Evolutionary conservation across 2,329 filamentous ascomycete species (phyloP).

Genomic region (Clarireedia monteithiana): DNA sequence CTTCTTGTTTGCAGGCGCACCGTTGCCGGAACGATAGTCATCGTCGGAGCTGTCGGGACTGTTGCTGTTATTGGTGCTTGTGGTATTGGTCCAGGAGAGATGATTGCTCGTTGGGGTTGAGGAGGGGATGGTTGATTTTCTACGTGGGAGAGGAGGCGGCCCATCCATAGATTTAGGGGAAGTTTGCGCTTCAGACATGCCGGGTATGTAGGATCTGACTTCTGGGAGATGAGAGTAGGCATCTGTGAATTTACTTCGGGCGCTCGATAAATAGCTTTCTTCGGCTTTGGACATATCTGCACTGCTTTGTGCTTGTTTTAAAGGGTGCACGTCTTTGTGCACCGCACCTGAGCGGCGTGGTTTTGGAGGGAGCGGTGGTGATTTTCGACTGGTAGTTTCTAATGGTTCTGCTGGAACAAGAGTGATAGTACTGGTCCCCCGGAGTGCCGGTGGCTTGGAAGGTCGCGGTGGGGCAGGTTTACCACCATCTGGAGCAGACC

Average conservation of each 20-base stretch:
- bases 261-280: slow-evolving; percentile 21
- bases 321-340: slow-evolving; percentile 15
- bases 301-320: slow-evolving; percentile 23
- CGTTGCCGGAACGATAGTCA: slow-evolving; percentile 17
- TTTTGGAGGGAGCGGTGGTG: slow-evolving; percentile 29
- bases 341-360: slow-evolving; percentile 17
- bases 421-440: slow-evolving; percentile 31
- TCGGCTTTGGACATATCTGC: slow-evolving; percentile 15
- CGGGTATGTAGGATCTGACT: slow-evolving; percentile 25
- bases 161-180: slow-evolving; percentile 7
- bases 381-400: slow-evolving; percentile 34
- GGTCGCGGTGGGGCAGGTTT: slow-evolving; percentile 46
- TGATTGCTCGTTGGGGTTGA: slow-evolving; percentile 6
- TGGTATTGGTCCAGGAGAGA: slow-evolving; percentile 11
- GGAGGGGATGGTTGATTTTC: slow-evolving; percentile 10
- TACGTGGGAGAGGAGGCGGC: slow-evolving; percentile 19
- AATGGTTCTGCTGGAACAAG: slow-evolving; percentile 28
- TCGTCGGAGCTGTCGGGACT: slow-evolving; percentile 24
- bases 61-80: slow-evolving; percentile 8
- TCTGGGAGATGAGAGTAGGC: slow-evolving; percentile 29
- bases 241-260: slow-evolving; percentile 23
- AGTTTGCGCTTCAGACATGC: slow-evolving; percentile 4
- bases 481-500: slow-evolving; percentile 12
- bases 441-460: slow-evolving; percentile 47
- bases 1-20: slow-evolving; percentile 49